Conservation (phyloP, 2,329 filamentous ascomycete species). For the Fusarium succisae region DNA sequence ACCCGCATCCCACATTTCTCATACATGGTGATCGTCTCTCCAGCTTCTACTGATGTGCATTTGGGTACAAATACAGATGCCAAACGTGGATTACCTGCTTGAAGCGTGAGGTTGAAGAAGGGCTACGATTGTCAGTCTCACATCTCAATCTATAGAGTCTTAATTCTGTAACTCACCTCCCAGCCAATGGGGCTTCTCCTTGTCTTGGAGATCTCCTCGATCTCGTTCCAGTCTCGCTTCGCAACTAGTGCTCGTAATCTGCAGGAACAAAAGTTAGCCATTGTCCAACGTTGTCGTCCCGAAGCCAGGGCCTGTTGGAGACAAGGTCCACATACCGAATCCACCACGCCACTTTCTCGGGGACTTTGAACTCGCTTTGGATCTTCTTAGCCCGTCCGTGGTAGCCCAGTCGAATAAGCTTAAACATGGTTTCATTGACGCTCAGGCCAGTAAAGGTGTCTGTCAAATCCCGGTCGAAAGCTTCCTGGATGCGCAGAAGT, state of each 20-base stretch:
- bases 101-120: conserved; percentile 89
- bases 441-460: conserved; percentile 82
- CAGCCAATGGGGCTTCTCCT: conserved; percentile 94
- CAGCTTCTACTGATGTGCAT: conserved; percentile 74
- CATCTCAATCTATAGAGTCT: neutral
- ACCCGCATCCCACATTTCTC: conserved; percentile 91
- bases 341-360: conserved; percentile 93
- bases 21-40: conserved; percentile 88
- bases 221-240: conserved; percentile 89
- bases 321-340: conserved; percentile 60
- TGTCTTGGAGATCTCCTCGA: conserved; percentile 83
- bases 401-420: conserved; percentile 83
- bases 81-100: conserved; percentile 88
- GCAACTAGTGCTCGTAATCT: conserved; percentile 88
- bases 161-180: conserved; percentile 71
- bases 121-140: conserved; percentile 62
- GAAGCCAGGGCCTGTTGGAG: conserved; percentile 12
- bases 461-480: conserved; percentile 84
- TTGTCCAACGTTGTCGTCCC: conserved; percentile 9
- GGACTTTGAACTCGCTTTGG: conserved; percentile 90
- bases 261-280: conserved; percentile 34
- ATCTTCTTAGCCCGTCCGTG: conserved; percentile 87
- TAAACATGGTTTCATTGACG: conserved; percentile 91
- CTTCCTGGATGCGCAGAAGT: conserved; percentile 85
- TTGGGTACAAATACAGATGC: conserved; percentile 88